These are phyloP conservation scores for Globisporangium middletonii DNA, from an alignment of 352 stramenopile species.

Conservation along the genomic window DNA sequence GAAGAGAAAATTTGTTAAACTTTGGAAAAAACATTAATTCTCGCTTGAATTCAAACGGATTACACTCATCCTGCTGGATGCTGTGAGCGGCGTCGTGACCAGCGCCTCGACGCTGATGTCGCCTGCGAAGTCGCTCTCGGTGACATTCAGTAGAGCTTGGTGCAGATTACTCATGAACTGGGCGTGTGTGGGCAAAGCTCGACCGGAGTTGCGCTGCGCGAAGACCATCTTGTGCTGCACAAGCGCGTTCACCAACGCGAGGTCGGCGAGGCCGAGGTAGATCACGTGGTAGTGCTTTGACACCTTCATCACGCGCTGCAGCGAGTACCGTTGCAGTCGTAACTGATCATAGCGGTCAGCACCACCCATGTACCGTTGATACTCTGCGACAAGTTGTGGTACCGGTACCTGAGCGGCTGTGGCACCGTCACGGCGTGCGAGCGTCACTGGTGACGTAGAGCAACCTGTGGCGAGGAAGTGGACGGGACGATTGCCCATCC, in stretches of 20 bases:
- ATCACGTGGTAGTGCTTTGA: not conserved
- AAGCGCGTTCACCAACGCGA: not conserved
- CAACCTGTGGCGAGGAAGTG: not conserved
- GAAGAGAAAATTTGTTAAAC: too few relatives aligned
- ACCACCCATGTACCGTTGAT: not conserved
- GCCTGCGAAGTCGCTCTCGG: too few relatives aligned
- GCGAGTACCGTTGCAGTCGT: not conserved
- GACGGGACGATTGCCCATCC: not conserved
- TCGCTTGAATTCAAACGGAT: too few relatives aligned
- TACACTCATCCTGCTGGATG: too few relatives aligned
- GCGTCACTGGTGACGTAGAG: not conserved
- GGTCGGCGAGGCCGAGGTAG: not conserved
- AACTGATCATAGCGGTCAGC: not conserved
- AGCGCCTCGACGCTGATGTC: too few relatives aligned
- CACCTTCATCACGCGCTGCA: not conserved
- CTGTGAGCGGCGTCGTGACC: too few relatives aligned
- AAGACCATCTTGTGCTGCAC: too few relatives aligned
- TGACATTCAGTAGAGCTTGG: too few relatives aligned
- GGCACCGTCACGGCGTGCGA: not conserved
- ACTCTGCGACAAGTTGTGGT: not conserved
- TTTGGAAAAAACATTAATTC: too few relatives aligned
- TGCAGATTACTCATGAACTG: too few relatives aligned
- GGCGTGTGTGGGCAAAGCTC: too few relatives aligned
- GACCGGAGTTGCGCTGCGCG: too few relatives aligned
- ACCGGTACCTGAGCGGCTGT: not conserved